These are phyloP conservation scores for Penicillium griseofulvum DNA, from an alignment of 2,329 filamentous ascomycete species.

Conservation along the genomic window DNA sequence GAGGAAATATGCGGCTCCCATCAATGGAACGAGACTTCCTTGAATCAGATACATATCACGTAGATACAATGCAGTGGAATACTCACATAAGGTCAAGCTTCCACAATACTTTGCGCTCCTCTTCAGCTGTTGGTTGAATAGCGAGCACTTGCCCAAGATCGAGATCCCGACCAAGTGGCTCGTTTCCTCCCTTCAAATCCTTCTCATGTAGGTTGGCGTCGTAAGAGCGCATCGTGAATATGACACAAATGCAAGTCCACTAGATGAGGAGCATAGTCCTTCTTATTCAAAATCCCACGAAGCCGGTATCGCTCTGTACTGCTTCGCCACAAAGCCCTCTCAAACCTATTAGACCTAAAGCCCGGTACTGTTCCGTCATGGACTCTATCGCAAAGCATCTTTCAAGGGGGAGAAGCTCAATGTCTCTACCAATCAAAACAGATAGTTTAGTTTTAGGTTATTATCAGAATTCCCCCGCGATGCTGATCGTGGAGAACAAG, in stretches of 20 bases:
- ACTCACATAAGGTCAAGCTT: conserved; percentile 18
- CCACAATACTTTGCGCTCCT: conserved; percentile 12
- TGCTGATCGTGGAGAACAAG: not conserved
- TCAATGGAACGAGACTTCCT: conserved; percentile 12
- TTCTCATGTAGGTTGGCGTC: conserved; percentile 3
- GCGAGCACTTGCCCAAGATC: conserved; percentile 18
- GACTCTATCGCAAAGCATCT: not conserved
- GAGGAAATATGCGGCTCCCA: conserved; percentile 16
- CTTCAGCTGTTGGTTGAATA: conserved; percentile 8
- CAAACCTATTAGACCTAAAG: conserved; percentile 10
- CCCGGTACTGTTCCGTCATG: conserved; percentile 14
- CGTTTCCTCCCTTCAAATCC: conserved; percentile 8
- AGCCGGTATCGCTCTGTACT: not conserved
- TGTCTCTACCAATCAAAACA: not conserved
- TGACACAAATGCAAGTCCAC: not conserved
- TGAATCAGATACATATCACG: not conserved
- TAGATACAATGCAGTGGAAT: not conserved
- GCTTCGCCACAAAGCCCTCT: conserved; percentile 2
- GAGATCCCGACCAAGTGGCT: conserved; percentile 5
- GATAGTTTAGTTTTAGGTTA: not conserved
- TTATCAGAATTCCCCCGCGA: conserved; percentile 1
- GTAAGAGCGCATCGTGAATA: not conserved
- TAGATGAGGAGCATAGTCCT: not conserved
- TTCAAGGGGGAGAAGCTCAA: not conserved
- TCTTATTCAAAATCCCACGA: not conserved